Base-by-base conservation (phyloP, 495 filamentous ascomycete species). In the Trichoderma erinaceum region DNA sequence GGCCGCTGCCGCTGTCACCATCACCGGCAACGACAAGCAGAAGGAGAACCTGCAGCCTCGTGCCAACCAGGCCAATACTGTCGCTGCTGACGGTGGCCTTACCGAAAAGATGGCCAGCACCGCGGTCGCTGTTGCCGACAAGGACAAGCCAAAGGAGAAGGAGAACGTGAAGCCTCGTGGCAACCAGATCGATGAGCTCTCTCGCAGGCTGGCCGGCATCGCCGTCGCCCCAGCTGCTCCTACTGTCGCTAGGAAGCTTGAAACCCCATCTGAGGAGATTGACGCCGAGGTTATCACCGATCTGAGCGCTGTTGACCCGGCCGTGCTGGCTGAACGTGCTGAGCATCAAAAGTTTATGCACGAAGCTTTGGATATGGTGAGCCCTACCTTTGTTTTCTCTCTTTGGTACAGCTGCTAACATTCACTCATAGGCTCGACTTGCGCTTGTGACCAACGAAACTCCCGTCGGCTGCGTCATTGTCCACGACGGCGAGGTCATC, bases 401-500 rank as follows among this genome's bases (percentile, higher is more conserved):
- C 13, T 64, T 0, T 68, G 1, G 44, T 66, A 29, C 56, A 38
- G 0, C 48, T 21, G 18, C 41, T 32, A 21, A 16, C 41, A 21
- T 43, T n/a, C 8, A 4, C n/a, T 7, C 41, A 23, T 63, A 96
- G 90, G 93, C 91, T 56, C 86, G 90, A 70, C 83, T 88, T 66
- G 95, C 95, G 18, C 86, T 98, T n/a, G 71, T 78, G 32, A 88
- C 81, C 50, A 89, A 92, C 69, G 95, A 99, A 80, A 97, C 96
- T 2, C 96, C 95, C 7, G 96, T 99, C 18, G 96, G 95, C 65
- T 98, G 96, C 80, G 92, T 98, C 23, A 86, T 99, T 61, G 93
- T 97, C 0, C 81, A 92, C 74, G 73, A 88, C 44, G 85, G 83
- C 67, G 77, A 86, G 63, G 84, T 97, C 68, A 90, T 99, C 71